Evolutionary conservation across 1,284 basidiomycete genomes (phyloP).

Genomic region (Trametes sp.): DNA sequence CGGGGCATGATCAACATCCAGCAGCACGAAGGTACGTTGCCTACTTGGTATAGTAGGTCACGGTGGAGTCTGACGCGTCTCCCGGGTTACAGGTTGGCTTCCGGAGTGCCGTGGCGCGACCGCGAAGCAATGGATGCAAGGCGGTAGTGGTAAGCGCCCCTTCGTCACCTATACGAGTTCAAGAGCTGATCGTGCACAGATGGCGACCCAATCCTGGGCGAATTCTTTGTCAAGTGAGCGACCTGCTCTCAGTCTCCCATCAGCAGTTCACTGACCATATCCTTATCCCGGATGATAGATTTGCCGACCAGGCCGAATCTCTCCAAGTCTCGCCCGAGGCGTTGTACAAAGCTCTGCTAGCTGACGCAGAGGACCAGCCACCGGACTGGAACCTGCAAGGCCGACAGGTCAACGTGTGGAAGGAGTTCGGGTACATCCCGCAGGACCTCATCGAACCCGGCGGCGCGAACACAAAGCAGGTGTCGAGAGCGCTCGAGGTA

Average conservation of each 20-base stretch:
- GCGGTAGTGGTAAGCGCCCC: conserved; percentile 63
- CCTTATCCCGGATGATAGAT: too few relatives aligned
- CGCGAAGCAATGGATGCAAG: conserved; percentile 60
- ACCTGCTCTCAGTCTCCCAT: too few relatives aligned
- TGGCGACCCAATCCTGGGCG: conserved; percentile 67
- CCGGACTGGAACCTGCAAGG: conserved; percentile 70
- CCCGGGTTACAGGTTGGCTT: conserved; percentile 73
- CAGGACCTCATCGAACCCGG: conserved; percentile 57
- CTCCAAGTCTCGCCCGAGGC: conserved; percentile 57
- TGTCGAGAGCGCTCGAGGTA: conserved; percentile 68
- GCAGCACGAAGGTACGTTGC: conserved; percentile 60
- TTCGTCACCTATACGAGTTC: neutral
- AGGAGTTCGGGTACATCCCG: conserved; percentile 55
- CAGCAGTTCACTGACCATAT: neutral
- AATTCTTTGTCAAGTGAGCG: conserved; percentile 71
- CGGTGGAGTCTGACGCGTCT: too few relatives aligned
- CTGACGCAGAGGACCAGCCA: conserved; percentile 64
- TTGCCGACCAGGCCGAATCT: conserved; percentile 52
- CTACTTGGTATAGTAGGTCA: neutral
- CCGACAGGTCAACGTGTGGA: conserved; percentile 64
- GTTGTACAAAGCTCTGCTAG: conserved; percentile 59
- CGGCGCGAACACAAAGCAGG: conserved; percentile 66
- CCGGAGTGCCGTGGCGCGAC: conserved; percentile 68
- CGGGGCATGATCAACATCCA: conserved; percentile 73
- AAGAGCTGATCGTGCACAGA: conserved; percentile 44